Base-by-base conservation (phyloP, 495 filamentous ascomycete genomes). In the Aspergillus sclerotioniger region DNA sequence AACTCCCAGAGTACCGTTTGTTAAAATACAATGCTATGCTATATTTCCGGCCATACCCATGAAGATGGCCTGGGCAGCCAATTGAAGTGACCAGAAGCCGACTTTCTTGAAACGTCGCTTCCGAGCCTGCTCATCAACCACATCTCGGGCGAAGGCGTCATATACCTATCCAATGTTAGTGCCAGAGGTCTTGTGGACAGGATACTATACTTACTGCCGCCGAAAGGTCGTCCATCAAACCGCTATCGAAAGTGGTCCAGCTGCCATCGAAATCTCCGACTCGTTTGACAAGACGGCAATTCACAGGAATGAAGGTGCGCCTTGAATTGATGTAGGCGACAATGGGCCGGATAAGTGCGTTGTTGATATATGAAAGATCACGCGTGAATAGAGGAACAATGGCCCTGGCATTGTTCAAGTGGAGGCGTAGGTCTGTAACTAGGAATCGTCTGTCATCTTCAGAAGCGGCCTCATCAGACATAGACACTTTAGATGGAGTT, bases 251-350 rank as follows among this genome's bases (percentile, higher is more conserved):
- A 46, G 96, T 84, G 15, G 90, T 96, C 94, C 94, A 98, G 60
- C 88, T 89, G 16, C 94, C 94, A 69, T 98, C 91, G 64, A 98
- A 98, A 70, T 98, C 94, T 54, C 81, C 78, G 9, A 83, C 80
- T 3, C 82, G 83, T 74, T 98, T 98, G 59, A 96, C 89, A 53
- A 98, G 89, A 52, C 93, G 89, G 74, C 94, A 98, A 57, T 88
- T 89, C 66, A 98, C 87, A 9, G 94, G 95, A 48, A 98, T 98
- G 67, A 96, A 97, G 0, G 91, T 92, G 64, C 85, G 87, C 67
- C 88, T 85, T 31, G 90, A 90, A 71, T 98, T 98, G 73, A 98
- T 97, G 67, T 97, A 98, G 1, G 94, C 95, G n/a, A 98, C 94
- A 54, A 98, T 98, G 15, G 94, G 94, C 25, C 94, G 84, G 41